Evolutionary conservation across 179 eudicot species (phyloP), one percentile per base, ranked within the genome.

Genomic region (Beta macrorhiza): DNA sequence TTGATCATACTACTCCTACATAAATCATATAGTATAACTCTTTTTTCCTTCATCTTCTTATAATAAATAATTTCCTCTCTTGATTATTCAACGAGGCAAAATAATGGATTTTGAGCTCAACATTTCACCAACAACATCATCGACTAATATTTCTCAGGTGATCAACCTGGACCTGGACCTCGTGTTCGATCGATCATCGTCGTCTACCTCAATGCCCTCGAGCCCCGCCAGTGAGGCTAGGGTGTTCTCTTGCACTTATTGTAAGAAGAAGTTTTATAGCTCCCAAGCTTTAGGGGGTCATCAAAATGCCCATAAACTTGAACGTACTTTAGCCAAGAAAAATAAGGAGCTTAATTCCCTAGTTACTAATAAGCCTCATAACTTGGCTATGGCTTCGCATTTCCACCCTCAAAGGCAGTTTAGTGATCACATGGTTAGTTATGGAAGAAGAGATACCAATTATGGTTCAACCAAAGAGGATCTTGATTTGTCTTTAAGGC

Each of bases 231-330:
- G 44, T 0, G 75, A 62, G 65, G 72, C 78, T 5, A 77, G 85
- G 71, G 75, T 83, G 10, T 87, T 84, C 62, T 80, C 89, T 1
- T 87, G 89, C 74, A 87, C 84, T 49, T 87, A 82, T 77, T 87
- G 89, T 57, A 82, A 79, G 67, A 72, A 84, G 16, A 84, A 84
- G 70, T 87, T 87, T 52, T 77, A 78, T 62, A 82, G 83, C 63
- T 84, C 87, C 2, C 89, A 87, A 74, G 89, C 89, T 0, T 74
- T 82, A 62, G 89, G 87, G 2, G 87, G 89, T 22, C 89, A 87
- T 65, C 89, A 87, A 61, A 87, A 87, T 44, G 89, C 89, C 0
- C 89, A 87, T 32, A 87, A 87, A 51, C 79, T 82, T 16, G 88
- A 85, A 63, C 84, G 86, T 11, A 82, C 82, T 53, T 73, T 82